Conservation (phyloP, 306 rosid species). For the Cicer yamashitae region DNA sequence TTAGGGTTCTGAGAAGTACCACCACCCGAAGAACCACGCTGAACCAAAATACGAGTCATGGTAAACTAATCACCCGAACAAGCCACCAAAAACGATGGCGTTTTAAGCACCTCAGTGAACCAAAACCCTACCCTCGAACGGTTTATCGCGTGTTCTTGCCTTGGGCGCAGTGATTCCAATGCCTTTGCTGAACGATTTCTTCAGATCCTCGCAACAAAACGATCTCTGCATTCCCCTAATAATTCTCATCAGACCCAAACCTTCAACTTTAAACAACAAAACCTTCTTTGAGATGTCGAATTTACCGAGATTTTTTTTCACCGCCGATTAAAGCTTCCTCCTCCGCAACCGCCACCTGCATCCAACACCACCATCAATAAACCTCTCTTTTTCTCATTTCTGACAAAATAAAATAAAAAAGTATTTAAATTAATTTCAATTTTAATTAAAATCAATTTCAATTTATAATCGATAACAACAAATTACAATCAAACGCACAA, state of each 20-base stretch:
- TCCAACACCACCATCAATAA: slow-evolving; percentile 42
- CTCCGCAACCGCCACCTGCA: slow-evolving; percentile 68
- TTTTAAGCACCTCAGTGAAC: slow-evolving; percentile 40
- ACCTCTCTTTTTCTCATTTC: no score
- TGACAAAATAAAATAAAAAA: no score
- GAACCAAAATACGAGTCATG: slow-evolving; percentile 86
- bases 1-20: slow-evolving; percentile 66
- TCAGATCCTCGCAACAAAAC: slow-evolving; percentile 76
- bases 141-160: slow-evolving; percentile 94
- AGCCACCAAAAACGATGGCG: slow-evolving; percentile 21
- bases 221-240: slow-evolving; percentile 99
- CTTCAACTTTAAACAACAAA: slow-evolving; percentile 80
- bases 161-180: slow-evolving; percentile 86
- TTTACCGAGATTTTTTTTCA: slow-evolving; percentile 50
- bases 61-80: slow-evolving; percentile 5
- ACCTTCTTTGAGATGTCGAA: slow-evolving; percentile 69
- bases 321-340: slow-evolving; percentile 15
- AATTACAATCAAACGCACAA: not conserved
- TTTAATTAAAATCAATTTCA: slow-evolving; percentile 12
- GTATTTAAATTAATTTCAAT: no score
- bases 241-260: slow-evolving; percentile 98
- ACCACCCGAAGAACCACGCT: slow-evolving; percentile 66
- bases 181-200: slow-evolving; percentile 75
- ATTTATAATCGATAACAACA: slow-evolving; percentile 5
- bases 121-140: slow-evolving; percentile 32